Base-by-base conservation (phyloP, 2,329 filamentous ascomycete species). In the Tolypocladium cylindrosporum region DNA sequence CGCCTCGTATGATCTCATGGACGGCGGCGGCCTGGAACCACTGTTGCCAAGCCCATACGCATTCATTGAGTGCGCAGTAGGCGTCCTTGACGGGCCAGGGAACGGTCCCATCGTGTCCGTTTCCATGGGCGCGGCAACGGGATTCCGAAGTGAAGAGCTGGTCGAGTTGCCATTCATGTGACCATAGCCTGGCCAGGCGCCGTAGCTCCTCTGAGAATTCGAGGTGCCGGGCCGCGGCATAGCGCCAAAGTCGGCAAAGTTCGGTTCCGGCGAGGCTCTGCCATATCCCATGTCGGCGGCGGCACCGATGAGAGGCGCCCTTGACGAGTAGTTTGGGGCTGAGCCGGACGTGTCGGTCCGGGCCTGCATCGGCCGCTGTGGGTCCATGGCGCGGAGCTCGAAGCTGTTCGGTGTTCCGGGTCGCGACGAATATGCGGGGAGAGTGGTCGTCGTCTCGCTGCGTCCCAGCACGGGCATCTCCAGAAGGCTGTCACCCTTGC, bases 351-450 rank as follows among this genome's bases (percentile, higher is more conserved):
- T 89, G 56, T 73, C 69, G 72, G 70, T 71, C 68, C 80, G 71
- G 61, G 77, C 67, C 65, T 73, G 75, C 60, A 74, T 63, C 43
- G 77, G 80, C 57, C 74, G 79, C 70, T 78, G 79, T 63, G 79
- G 80, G 63, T 78, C 80, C 61, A 80, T 73, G 48, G 74, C 74
- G 61, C 72, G 79, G 61, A 82, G 78, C 70, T 82, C 83, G 57
- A 78, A 76, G 39, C 73, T 75, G 21, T 74, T 75, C 3, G 81
- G 79, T 1, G 82, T 85, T 56, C 74, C 78, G 21, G 82, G 81
- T 56, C 80, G 79, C 10, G 86, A 86, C 3, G 76, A 76, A 68
- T 90, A 89, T 4, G 77, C 69, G 0, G 87, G 85, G 8, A 89
- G 72, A 0, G 86, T 87, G 1, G 77, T 67, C 65, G 80, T 79